These are phyloP conservation scores for Erigeron canadensis DNA, from an alignment of 129 eudicot species.

Conservation along the genomic window DNA sequence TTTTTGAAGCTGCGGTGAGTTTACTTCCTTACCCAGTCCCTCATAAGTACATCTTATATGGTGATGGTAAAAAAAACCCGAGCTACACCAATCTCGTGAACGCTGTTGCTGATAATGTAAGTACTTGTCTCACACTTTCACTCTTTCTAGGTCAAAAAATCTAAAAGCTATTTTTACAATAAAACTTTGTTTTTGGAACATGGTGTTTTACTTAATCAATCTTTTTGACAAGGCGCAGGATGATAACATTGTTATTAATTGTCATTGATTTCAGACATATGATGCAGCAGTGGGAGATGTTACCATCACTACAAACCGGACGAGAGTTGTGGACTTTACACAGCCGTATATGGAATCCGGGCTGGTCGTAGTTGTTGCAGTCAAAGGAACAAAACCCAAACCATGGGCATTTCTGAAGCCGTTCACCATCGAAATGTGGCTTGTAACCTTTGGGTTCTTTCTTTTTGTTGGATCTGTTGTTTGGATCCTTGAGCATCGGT, in stretches of 20 bases:
- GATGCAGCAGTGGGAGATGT: slow-evolving; percentile 99
- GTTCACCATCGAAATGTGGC: slow-evolving; percentile 87
- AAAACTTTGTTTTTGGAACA: not conserved
- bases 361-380: slow-evolving; percentile 71
- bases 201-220: not conserved
- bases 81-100: slow-evolving; percentile 56
- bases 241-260: slow-evolving; percentile 18
- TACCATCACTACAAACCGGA: slow-evolving; percentile 80
- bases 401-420: slow-evolving; percentile 96
- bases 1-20: slow-evolving; percentile 88
- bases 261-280: slow-evolving; percentile 48
- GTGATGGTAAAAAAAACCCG: slow-evolving; percentile 80
- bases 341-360: slow-evolving; percentile 98
- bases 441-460: slow-evolving; percentile 75
- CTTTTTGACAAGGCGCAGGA: not conserved
- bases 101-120: slow-evolving; percentile 70
- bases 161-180: not conserved
- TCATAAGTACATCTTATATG: slow-evolving; percentile 59
- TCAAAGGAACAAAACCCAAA: slow-evolving; percentile 49
- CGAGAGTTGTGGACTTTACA: slow-evolving; percentile 89
- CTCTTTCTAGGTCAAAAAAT: slow-evolving; percentile 1
- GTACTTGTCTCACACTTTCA: slow-evolving; percentile 33
- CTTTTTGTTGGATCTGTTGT: slow-evolving; percentile 83
- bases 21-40: slow-evolving; percentile 91
- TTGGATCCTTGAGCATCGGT: slow-evolving; percentile 92